Evolutionary conservation across 768 basidiomycete species (phyloP).

Genomic region (Artomyces pyxidatus): DNA sequence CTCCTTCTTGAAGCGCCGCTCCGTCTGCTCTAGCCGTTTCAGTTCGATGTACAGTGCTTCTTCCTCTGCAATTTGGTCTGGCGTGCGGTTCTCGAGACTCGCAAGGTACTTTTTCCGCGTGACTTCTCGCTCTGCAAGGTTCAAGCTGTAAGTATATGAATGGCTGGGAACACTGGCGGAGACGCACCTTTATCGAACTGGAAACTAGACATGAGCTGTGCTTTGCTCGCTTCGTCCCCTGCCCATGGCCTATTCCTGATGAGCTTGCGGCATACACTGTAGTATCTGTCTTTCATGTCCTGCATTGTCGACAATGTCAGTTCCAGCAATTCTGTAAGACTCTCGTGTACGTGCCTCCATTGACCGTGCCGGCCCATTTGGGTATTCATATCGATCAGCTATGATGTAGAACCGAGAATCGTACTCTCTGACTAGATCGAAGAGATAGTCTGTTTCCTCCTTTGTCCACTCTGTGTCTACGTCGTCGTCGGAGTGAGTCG

Average conservation of each 20-base stretch:
- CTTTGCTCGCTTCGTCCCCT: constrained; percentile 71
- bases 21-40: constrained; percentile 91
- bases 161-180: neutral
- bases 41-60: constrained; percentile 91
- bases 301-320: constrained; percentile 26
- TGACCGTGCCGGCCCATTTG: constrained; percentile 41
- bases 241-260: constrained; percentile 77
- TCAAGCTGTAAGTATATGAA: neutral
- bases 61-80: constrained; percentile 88
- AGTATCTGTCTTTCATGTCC: constrained; percentile 95
- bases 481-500: neutral
- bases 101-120: constrained; percentile 82
- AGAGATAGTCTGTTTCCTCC: constrained; percentile 92
- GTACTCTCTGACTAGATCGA: constrained; percentile 69
- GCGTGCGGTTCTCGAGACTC: constrained; percentile 82
- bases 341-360: constrained; percentile 51
- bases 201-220: constrained; percentile 59
- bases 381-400: constrained; percentile 81
- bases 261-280: constrained; percentile 82
- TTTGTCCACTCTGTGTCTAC: constrained; percentile 81
- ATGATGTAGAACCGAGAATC: constrained; percentile 88
- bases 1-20: constrained; percentile 80
- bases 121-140: constrained; percentile 64
- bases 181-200: constrained; percentile 80
- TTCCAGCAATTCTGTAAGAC: neutral